These are phyloP conservation scores for Quercus lobata DNA, from an alignment of 331 rosid species.

Conservation along the genomic window DNA sequence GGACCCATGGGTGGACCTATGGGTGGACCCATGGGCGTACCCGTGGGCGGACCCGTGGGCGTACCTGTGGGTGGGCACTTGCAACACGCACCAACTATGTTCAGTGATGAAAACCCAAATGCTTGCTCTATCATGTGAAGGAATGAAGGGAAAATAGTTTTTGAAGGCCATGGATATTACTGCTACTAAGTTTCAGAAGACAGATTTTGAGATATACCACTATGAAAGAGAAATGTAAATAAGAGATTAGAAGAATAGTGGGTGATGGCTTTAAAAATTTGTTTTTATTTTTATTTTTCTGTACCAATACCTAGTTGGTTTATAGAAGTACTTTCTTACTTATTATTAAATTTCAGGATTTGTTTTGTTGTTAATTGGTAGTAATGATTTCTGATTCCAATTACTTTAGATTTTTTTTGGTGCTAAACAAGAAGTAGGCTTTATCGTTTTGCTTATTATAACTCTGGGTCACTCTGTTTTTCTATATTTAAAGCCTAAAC, in stretches of 20 bases:
- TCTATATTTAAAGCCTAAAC: too few species aligned
- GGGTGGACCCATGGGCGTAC: too few species aligned
- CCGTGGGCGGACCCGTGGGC: too few species aligned
- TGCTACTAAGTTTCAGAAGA: not conserved
- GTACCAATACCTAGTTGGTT: constrained; percentile 12
- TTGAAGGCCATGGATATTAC: not conserved
- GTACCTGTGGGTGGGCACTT: constrained; percentile 18
- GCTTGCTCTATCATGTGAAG: constrained; percentile 72
- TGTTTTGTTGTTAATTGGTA: not conserved
- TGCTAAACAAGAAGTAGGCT: too few species aligned
- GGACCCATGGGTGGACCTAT: not conserved
- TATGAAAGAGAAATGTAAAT: too few species aligned
- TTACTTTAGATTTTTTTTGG: not conserved
- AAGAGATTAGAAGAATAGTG: not conserved
- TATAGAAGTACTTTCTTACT: not conserved
- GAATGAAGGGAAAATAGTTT: not conserved
- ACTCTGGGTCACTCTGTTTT: not conserved
- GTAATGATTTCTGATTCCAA: not conserved
- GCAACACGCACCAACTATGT: constrained; percentile 47
- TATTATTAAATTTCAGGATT: not conserved
- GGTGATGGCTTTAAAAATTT: not conserved
- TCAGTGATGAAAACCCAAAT: constrained; percentile 86
- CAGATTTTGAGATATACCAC: too few species aligned
- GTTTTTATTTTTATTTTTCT: not conserved
- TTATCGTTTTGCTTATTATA: not conserved